Base-by-base conservation (phyloP, 2,329 filamentous ascomycete genomes). In the Exophiala alcalophila region DNA sequence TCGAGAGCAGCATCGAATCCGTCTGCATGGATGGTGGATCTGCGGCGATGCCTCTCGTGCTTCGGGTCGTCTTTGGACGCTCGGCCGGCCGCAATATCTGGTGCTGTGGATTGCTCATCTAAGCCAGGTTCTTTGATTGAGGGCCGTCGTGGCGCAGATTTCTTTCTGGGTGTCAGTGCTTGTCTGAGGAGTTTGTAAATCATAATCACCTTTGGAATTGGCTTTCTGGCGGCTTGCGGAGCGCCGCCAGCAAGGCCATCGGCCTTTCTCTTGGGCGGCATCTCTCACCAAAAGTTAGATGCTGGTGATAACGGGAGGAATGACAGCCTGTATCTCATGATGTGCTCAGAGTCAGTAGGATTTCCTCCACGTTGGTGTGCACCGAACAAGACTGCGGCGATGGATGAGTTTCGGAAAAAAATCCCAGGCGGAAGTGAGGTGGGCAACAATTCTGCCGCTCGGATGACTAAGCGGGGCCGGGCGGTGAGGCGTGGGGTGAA, bases 1-100 rank as follows among this genome's bases (percentile, higher is more conserved):
- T 84, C 73, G 18, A 85, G 71, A 18, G 84, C 69, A 25, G 79
- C 77, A 57, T 83, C 77, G 57, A 82, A 82, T 14, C 70, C 70
- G 58, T 69, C 51, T 23, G 40, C 31, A 27, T 45, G 47, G 21
- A 49, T 40, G 25, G 47, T 37, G n/a, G 37, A 27, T 35, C 48
- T 46, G 18, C 51, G 46, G 18, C 12, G 14, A 8, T 41, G 44
- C 28, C 51, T 52, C 15, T 48, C 41, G 16, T 28, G 2, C 24
- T 50, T 50, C 2, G 38, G 19, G 5, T 35, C 33, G 15, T 52
- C 46, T 31, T 45, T 43, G 10, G 30, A 4, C 8, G 21, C 26
- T 6, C 26, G 33, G n/a, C 29, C 35, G 15, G 38, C 11, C 21
- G 15, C 18, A 15, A 26, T 11, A 25, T 49, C 26, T 12, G 31